These are phyloP conservation scores for Xylaria grammica DNA, from an alignment of 495 filamentous ascomycete species.

Conservation along the genomic window DNA sequence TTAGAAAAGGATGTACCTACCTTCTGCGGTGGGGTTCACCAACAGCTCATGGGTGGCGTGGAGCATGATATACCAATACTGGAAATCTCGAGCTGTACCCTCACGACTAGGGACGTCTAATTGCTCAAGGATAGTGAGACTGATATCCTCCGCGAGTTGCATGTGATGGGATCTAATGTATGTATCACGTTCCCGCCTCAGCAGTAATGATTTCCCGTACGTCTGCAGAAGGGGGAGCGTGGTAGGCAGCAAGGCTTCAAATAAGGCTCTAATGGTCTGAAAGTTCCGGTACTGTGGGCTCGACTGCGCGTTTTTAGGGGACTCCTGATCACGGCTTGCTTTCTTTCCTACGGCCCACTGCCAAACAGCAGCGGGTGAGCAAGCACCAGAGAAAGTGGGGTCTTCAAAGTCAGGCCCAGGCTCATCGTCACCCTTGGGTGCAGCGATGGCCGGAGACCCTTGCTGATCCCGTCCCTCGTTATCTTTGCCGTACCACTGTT, in stretches of 20 bases:
- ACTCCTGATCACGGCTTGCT: conserved; percentile 19
- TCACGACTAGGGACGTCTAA: conserved; percentile 46
- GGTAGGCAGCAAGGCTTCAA: conserved; percentile 73
- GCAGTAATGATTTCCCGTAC: conserved; percentile 78
- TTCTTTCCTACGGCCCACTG: conserved; percentile 27
- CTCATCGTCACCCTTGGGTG: conserved; percentile 14
- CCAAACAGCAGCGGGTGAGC: conserved; percentile 30
- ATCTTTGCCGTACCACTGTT: conserved; percentile 46
- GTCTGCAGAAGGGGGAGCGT: conserved; percentile 78
- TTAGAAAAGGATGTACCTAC: conserved; percentile 45
- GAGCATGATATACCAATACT: conserved; percentile 81
- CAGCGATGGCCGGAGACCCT: conserved; percentile 9
- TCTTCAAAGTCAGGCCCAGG: conserved; percentile 29
- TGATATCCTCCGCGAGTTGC: conserved; percentile 79
- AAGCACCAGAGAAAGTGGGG: conserved; percentile 26
- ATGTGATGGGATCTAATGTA: conserved; percentile 68
- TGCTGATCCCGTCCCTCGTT: conserved; percentile 24
- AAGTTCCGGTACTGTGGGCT: conserved; percentile 73
- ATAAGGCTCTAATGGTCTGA: conserved; percentile 71
- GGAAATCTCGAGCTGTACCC: conserved; percentile 56
- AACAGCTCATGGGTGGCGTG: conserved; percentile 77
- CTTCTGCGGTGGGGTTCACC: conserved; percentile 60
- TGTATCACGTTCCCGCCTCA: conserved; percentile 69
- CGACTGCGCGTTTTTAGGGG: conserved; percentile 44
- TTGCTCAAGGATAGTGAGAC: conserved; percentile 70